Conservation (phyloP, 73 alveolate genomes). For the Paramecium octaurelia region DNA sequence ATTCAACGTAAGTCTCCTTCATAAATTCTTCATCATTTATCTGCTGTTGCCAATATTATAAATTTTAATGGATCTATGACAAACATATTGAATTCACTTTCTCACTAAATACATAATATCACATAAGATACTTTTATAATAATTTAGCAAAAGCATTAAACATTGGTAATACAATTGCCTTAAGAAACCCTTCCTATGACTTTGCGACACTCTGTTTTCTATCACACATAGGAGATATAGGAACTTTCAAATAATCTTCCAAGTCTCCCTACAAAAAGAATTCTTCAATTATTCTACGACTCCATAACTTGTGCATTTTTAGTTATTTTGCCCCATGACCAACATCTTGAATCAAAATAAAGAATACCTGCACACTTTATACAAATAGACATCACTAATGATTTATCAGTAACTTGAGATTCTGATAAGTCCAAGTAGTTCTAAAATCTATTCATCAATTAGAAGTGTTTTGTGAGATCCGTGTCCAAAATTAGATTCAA, state of each 20-base stretch:
- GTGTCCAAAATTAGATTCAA: conserved; percentile 8
- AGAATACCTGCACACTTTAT: conserved; percentile 50
- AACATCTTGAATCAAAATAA: conserved; percentile 9
- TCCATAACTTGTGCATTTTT: conserved; percentile 36
- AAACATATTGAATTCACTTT: neutral
- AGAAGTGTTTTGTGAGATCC: conserved; percentile 19
- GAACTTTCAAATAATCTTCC: conserved; percentile 38
- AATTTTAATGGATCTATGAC: neutral
- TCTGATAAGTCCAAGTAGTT: conserved; percentile 27
- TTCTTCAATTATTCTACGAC: conserved; percentile 44
- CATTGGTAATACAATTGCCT: conserved; percentile 35
- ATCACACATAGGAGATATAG: conserved; percentile 57
- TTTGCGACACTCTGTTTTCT: conserved; percentile 9
- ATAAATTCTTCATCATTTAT: neutral
- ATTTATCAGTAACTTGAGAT: neutral
- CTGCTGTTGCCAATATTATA: neutral
- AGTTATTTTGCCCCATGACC: conserved; percentile 53
- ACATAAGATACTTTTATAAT: neutral
- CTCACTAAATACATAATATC: neutral
- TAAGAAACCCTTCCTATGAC: conserved; percentile 36
- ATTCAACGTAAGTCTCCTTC: neutral
- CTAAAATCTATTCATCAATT: conserved; percentile 27
- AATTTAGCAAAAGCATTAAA: neutral
- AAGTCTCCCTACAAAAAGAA: conserved; percentile 57
- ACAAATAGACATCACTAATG: conserved; percentile 21